Conservation (phyloP, 306 rosid genomes). For the Chamaecrista fasciculata region DNA sequence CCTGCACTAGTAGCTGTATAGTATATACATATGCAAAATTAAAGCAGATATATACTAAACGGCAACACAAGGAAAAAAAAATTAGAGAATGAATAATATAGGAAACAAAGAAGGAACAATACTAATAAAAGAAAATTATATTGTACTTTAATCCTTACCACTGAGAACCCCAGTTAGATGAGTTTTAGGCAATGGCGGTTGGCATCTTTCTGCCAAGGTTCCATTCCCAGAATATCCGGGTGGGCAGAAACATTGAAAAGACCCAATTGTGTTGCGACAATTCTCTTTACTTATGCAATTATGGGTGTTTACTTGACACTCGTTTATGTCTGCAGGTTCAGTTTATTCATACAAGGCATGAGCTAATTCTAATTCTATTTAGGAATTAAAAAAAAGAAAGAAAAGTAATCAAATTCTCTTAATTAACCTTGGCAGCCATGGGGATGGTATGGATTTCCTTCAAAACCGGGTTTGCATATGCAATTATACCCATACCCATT, state of each 20-base stretch:
- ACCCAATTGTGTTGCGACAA: neutral
- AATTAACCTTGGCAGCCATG: slow-evolving; percentile 33
- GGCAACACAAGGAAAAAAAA: no score
- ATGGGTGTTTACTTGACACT: neutral
- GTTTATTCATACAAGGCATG: neutral
- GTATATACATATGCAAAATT: no score
- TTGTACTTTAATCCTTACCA: no score
- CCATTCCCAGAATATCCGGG: neutral
- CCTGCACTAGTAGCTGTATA: slow-evolving; percentile 10
- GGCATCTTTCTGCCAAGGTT: neutral
- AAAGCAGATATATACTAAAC: no score
- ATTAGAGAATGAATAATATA: no score
- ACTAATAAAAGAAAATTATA: no score
- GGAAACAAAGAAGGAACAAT: no score
- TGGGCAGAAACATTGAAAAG: neutral
- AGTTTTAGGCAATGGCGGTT: neutral
- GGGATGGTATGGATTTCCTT: slow-evolving; percentile 35
- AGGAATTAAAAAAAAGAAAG: neutral
- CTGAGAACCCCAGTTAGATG: neutral
- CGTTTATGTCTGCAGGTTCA: neutral
- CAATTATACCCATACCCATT: slow-evolving; percentile 25
- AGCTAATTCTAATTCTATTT: neutral
- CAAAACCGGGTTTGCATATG: slow-evolving; percentile 25
- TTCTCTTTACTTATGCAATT: neutral
- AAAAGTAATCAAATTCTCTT: no score